phyloP scores from a whole-genome alignment of 1,284 basidiomycete species.

The Microbotryum intermedium region DNA sequence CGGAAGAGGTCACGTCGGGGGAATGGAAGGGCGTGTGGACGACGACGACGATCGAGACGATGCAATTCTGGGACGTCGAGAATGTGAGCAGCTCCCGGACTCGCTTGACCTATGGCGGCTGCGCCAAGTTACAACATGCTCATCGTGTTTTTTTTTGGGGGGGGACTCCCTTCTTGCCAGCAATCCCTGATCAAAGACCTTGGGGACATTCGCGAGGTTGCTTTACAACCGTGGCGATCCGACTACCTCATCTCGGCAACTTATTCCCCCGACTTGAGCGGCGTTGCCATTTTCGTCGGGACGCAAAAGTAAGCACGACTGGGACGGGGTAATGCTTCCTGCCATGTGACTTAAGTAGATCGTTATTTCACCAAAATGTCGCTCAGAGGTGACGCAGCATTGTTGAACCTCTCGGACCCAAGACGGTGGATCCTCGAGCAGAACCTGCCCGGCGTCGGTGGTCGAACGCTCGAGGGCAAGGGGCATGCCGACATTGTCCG shows the following conservation, averaged over 20 bases:
- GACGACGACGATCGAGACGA: conserved; percentile 32
- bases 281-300: conserved; percentile 27
- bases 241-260: conserved; percentile 26
- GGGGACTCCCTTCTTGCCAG: neutral
- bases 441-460: conserved; percentile 14
- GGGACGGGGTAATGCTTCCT: too few species aligned
- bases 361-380: neutral
- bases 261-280: conserved; percentile 22
- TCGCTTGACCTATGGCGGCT: neutral
- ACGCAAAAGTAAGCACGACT: conserved; percentile 22
- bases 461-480: conserved; percentile 8
- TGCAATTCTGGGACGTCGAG: conserved; percentile 28
- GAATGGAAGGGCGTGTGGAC: conserved; percentile 25
- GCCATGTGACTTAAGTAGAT: too few species aligned
- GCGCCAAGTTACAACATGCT: neutral
- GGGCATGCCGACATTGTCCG: conserved; percentile 32
- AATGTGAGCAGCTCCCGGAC: conserved; percentile 15
- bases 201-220: conserved; percentile 28
- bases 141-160: conserved; percentile 1
- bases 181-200: conserved; percentile 23
- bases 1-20: neutral
- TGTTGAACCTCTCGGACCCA: conserved; percentile 25
- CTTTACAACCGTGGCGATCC: conserved; percentile 27
- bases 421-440: conserved; percentile 30
- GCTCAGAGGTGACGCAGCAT: conserved; percentile 25